Percentiles rank a stretch among this genome's conserved stretches.
These are phyloP conservation scores for Combretum micranthum DNA, from an alignment of 345 rosid species.

Conservation along the genomic window DNA sequence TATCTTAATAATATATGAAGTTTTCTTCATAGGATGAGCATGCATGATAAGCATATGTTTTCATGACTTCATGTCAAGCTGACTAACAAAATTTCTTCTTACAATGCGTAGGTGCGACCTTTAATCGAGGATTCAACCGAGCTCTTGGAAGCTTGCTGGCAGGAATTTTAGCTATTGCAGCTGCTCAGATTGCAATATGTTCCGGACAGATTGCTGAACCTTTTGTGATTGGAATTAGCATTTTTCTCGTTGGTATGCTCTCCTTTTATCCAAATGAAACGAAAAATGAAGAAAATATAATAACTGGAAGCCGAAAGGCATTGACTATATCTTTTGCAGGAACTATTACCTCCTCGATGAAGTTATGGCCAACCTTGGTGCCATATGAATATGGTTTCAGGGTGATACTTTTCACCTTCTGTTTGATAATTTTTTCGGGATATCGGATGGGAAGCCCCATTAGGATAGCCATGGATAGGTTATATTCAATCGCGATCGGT, in stretches of 20 bases:
- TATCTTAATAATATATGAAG: no score
- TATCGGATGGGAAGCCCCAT: constrained; percentile 58
- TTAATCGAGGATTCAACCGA: constrained; percentile 67
- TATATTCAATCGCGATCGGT: constrained; percentile 62
- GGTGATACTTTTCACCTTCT: constrained; percentile 56
- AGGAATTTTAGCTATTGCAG: constrained; percentile 41
- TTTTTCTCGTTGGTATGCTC: constrained; percentile 48
- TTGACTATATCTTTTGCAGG: constrained; percentile 25
- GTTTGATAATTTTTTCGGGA: constrained; percentile 56
- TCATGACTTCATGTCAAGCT: no score
- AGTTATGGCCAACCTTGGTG: constrained; percentile 53
- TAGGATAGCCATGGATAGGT: constrained; percentile 50
- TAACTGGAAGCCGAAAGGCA: no score
- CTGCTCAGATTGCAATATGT: constrained; percentile 34
- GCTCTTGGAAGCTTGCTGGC: constrained; percentile 62
- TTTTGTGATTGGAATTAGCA: constrained; percentile 48
- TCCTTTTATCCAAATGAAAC: background rate
- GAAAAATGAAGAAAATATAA: no score
- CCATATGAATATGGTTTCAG: constrained; percentile 64
- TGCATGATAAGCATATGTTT: no score
- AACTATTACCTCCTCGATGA: constrained; percentile 52
- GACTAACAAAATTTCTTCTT: background rate
- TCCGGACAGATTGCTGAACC: constrained; percentile 46
- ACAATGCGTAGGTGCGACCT: constrained; percentile 44
- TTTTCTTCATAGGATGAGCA: no score